These are phyloP conservation scores for Trichoderma sp. DNA, from an alignment of 2,329 filamentous ascomycete genomes.

Conservation along the genomic window DNA sequence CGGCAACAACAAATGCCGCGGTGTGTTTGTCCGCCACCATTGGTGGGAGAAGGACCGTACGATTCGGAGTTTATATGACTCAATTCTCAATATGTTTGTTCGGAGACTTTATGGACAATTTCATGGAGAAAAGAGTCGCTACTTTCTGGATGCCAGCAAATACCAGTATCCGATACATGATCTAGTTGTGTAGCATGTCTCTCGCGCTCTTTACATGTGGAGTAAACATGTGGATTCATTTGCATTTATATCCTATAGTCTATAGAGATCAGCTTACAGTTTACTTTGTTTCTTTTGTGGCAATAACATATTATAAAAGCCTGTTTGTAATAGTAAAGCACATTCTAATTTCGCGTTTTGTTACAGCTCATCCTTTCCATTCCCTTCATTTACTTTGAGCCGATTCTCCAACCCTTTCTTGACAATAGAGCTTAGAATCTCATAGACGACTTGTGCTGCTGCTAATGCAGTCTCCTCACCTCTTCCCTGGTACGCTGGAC, in stretches of 20 bases:
- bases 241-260: background rate
- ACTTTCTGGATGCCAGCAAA: background rate
- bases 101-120: background rate
- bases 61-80: background rate
- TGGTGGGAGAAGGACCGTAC: background rate
- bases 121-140: background rate
- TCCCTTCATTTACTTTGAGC: slow-evolving; percentile 36
- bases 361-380: slow-evolving; percentile 44
- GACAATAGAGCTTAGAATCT: slow-evolving; percentile 78
- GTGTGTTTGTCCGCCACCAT: background rate
- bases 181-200: background rate
- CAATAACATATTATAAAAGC: background rate
- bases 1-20: background rate
- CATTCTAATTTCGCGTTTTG: background rate
- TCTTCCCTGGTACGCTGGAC: slow-evolving; percentile 75
- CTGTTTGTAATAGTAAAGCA: background rate
- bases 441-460: slow-evolving; percentile 81
- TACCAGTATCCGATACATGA: background rate
- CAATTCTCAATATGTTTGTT: background rate
- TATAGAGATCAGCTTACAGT: background rate
- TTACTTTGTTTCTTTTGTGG: background rate
- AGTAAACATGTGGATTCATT: background rate
- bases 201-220: background rate
- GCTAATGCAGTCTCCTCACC: slow-evolving; percentile 82
- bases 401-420: slow-evolving; percentile 50